Percentiles rank a stretch among this genome's conserved stretches.
Conservation (phyloP, 2,329 filamentous ascomycete genomes). For the Bretziella fagacearum region DNA sequence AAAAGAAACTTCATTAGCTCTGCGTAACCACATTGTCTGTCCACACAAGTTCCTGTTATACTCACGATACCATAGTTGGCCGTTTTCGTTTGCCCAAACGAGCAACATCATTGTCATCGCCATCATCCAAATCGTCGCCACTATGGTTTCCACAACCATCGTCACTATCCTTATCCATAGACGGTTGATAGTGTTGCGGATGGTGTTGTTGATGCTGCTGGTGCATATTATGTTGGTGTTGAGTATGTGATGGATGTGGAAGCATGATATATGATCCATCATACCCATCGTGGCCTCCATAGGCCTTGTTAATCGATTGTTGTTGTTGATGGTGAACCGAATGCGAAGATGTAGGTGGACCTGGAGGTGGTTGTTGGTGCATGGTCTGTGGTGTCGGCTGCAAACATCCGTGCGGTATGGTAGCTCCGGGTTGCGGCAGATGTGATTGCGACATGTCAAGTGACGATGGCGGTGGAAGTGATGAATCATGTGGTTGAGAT, state of each 20-base stretch:
- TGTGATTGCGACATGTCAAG: no score
- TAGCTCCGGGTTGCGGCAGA: no score
- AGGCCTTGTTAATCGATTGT: no score
- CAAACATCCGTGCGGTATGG: no score
- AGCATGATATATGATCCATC: background rate
- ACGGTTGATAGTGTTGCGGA: background rate
- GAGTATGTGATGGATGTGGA: background rate
- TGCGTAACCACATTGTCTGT: background rate
- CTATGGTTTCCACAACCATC: conserved; percentile 28
- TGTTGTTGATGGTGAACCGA: no score
- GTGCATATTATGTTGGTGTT: background rate
- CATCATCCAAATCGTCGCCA: conserved; percentile 24
- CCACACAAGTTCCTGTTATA: conserved; percentile 15
- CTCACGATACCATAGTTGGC: conserved; percentile 43
- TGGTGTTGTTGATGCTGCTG: background rate
- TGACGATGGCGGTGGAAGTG: no score
- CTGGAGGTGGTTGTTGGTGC: background rate
- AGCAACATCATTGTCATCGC: conserved; percentile 27
- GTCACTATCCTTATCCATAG: conserved; percentile 29
- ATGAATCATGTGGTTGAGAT: no score
- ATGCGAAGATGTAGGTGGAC: background rate
- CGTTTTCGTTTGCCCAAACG: conserved; percentile 41
- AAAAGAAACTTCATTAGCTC: background rate
- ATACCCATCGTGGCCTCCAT: conserved; percentile 1
- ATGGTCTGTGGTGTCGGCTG: no score